Evolutionary conservation across 768 basidiomycete genomes (phyloP), one percentile per base, ranked within the genome.

Genomic region (Termitomyces sp.): DNA sequence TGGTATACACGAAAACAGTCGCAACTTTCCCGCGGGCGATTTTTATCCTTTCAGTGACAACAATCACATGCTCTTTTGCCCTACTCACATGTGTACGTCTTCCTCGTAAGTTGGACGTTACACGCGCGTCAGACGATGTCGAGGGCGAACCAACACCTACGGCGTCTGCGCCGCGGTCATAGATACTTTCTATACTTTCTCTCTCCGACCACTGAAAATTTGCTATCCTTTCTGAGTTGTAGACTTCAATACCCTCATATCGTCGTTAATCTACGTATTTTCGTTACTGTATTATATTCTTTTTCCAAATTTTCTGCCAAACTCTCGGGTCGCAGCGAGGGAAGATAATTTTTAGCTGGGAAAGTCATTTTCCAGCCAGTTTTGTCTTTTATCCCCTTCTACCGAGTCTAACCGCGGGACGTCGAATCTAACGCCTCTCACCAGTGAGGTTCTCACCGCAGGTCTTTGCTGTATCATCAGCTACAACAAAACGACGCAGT

Each of bases 1-100:
- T 85, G 18, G 75, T 89, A 10, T 94, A 86, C 65, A 77, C 81
- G 59, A 78, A 75, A 53, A 94, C 90, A 0, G 90, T 92, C 16
- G 82, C 80, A 9, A 76, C 72, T 9, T 86, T 85, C 65, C 87
- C 93, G 2, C 77, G 81, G 37, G 79, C 83, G 4, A 84, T 94
- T 6, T 88, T 94, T 70, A 74, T 84, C 56, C 71, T 89, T 26
- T 78, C 82, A 8, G 68, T 76, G 29, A 70, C 63, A 36, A 70
- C 70, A 22, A 63, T 79, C 49, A 48, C 65, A 8, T 27, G 81
- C 6, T 75, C 84, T 7, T 73, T 85, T 55, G 42, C 71, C 36
- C 65, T 81, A 13, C 67, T 87, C 32, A 60, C 65, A 13, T 73
- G 83, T 49, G 79, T 89, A 9, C 75, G 79, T 18, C 61, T 83